These are phyloP conservation scores for Kluyveromyces sp. DNA, from an alignment of 1,139 yeast species.

Conservation along the genomic window DNA sequence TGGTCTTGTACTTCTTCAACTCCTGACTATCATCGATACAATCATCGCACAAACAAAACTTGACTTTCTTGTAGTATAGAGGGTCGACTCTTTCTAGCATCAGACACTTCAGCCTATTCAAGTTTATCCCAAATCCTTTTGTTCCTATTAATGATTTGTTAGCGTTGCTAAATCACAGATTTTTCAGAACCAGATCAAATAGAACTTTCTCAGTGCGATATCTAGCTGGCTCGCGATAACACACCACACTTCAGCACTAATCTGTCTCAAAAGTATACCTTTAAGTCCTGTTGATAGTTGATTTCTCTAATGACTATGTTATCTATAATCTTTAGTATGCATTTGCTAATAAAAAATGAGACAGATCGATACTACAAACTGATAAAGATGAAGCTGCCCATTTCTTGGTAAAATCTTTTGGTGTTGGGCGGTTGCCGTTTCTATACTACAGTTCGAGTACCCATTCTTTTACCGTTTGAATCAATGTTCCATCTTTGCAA, in stretches of 20 bases:
- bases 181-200: not conserved
- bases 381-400: too few relatives aligned
- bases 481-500: slow-evolving; percentile 18
- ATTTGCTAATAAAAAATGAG: not conserved
- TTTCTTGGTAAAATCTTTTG: too few relatives aligned
- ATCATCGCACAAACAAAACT: slow-evolving; percentile 1
- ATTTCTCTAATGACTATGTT: not conserved
- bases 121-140: not conserved
- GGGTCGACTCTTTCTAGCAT: slow-evolving; percentile 1
- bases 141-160: too few relatives aligned
- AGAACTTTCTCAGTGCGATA: too few relatives aligned
- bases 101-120: too few relatives aligned
- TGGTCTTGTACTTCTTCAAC: not conserved
- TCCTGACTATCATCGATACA: not conserved
- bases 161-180: too few relatives aligned
- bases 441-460: slow-evolving; percentile 14
- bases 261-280: too few relatives aligned
- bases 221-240: too few relatives aligned
- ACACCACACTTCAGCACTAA: too few relatives aligned
- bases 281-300: not conserved
- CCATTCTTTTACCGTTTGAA: slow-evolving; percentile 19
- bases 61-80: slow-evolving; percentile 4
- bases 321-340: not conserved
- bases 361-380: too few relatives aligned
- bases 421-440: too few relatives aligned